phyloP scores from a whole-genome alignment of 2,329 filamentous ascomycete genomes.

The Sporothrix brunneoviolacea region DNA sequence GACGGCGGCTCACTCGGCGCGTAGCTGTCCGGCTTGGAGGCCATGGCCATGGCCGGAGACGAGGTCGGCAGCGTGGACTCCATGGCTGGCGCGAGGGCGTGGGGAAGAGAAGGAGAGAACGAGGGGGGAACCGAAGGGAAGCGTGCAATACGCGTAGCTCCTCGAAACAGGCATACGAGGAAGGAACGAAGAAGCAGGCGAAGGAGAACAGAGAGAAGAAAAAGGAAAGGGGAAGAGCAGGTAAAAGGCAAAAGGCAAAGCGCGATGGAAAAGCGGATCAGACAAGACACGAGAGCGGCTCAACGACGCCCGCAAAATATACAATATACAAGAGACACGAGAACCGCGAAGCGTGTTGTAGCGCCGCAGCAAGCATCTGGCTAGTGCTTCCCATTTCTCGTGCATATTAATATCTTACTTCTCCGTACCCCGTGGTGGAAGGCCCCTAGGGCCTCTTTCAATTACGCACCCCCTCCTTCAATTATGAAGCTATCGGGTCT shows the following conservation, averaged over 20 bases:
- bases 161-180: not conserved
- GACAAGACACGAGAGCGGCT: slow-evolving; percentile 17
- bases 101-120: not conserved
- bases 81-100: slow-evolving; percentile 11
- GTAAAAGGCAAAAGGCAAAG: slow-evolving; percentile 7
- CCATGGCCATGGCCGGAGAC: slow-evolving; percentile 10
- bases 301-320: slow-evolving; percentile 16
- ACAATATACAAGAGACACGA: slow-evolving; percentile 16
- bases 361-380: slow-evolving; percentile 4
- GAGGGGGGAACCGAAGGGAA: not conserved
- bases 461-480: not conserved
- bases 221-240: not conserved
- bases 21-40: not conserved
- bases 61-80: slow-evolving; percentile 11
- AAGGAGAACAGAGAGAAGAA: not conserved
- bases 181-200: slow-evolving; percentile 10
- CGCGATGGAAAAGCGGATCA: slow-evolving; percentile 9
- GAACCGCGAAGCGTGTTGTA: slow-evolving; percentile 20
- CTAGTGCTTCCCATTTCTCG: slow-evolving; percentile 16
- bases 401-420: slow-evolving; percentile 12
- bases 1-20: slow-evolving; percentile 11
- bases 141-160: slow-evolving; percentile 12
- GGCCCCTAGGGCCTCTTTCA: no score
- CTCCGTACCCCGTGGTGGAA: not conserved
- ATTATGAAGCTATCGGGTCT: not conserved